Percentiles rank a stretch among this genome's conserved stretches.
Conservation (phyloP, 2,329 filamentous ascomycete genomes). For the Exophiala viscosa region DNA sequence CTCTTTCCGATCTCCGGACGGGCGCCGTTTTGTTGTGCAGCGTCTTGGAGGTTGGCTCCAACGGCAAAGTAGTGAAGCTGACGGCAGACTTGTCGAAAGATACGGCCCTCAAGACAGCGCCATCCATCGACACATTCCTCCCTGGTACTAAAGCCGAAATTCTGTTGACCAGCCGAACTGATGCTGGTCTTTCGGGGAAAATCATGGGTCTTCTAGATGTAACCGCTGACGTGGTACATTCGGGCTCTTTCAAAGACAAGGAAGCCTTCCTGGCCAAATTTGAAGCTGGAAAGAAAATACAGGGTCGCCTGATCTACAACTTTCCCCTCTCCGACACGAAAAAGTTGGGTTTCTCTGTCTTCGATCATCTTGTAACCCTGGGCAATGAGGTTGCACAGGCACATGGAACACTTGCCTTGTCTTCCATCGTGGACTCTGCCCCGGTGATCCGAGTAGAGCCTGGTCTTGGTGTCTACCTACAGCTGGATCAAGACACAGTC, state of each 20-base stretch:
- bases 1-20: slow-evolving; percentile 68
- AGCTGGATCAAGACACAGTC: slow-evolving; percentile 63
- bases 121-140: slow-evolving; percentile 83
- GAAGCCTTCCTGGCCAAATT: slow-evolving; percentile 66
- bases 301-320: slow-evolving; percentile 81
- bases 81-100: slow-evolving; percentile 59
- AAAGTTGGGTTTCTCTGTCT: slow-evolving; percentile 81
- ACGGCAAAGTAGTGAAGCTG: slow-evolving; percentile 81
- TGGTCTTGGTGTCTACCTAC: slow-evolving; percentile 75
- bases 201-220: slow-evolving; percentile 88
- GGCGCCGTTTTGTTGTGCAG: slow-evolving; percentile 82
- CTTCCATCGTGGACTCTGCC: slow-evolving; percentile 71
- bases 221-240: slow-evolving; percentile 87
- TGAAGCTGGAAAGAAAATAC: slow-evolving; percentile 78
- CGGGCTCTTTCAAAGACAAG: slow-evolving; percentile 66
- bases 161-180: slow-evolving; percentile 70
- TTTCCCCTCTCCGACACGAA: slow-evolving; percentile 74
- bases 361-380: slow-evolving; percentile 79
- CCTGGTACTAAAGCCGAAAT: slow-evolving; percentile 89
- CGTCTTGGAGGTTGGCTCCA: slow-evolving; percentile 68
- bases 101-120: slow-evolving; percentile 67
- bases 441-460: slow-evolving; percentile 76
- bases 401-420: slow-evolving; percentile 56
- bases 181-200: slow-evolving; percentile 78
- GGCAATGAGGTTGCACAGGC: slow-evolving; percentile 38